Evolutionary conservation across 129 eudicot genomes (phyloP), one percentile per base, ranked within the genome.

Genomic region (Calendula officinalis): DNA sequence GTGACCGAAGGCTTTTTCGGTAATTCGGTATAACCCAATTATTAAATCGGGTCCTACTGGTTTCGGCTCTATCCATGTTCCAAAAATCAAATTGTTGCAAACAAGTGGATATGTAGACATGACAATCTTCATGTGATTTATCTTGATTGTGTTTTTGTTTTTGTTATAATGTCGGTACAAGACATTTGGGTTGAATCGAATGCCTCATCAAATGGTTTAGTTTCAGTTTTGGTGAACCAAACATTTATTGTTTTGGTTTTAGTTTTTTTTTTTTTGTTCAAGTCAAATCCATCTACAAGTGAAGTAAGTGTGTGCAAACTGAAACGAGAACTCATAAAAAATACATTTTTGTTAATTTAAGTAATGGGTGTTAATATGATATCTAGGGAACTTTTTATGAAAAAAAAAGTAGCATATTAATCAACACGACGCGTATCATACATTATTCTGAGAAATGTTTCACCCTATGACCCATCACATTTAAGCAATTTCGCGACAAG

Each of bases 121-220:
- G 54, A 59, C 60, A 36, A 65, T 39, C 35, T 56, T 57, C 78
- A 73, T 73, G 78, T 73, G 78, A 48, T 56, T 8, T 46, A 57
- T 48, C 66, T 62, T 65, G 67, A 73, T 73, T 73, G 7, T 73
- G 78, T 57, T 64, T 62, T 66, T 30, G n/a, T n/a, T 59, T 45
- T 60, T 57, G 45, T 33, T 64, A 48, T 42, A 51, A 54, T 71
- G 76, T 39, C 16, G 52, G 47, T 0, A n/a, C 34, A 59, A 43
- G 77, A 72, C 71, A 73, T 73, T 55, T 55, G 71, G 47, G 49
- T 72, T 53, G 67, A 49, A 59, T 12, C n/a, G n/a, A n/a, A n/a
- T n/a, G 41, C 22, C 56, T 59, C 37, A 17, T 51, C 39, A 49
- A 17, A 8, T 6, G 59, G 17, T 68, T 68, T 10, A 8, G 51